A percentile compares a stretch with the other conserved stretches of the same genome.
These are phyloP conservation scores for Bonia amplexicaulis DNA, from an alignment of 176 grass and related monocot species.

Conservation along the genomic window DNA sequence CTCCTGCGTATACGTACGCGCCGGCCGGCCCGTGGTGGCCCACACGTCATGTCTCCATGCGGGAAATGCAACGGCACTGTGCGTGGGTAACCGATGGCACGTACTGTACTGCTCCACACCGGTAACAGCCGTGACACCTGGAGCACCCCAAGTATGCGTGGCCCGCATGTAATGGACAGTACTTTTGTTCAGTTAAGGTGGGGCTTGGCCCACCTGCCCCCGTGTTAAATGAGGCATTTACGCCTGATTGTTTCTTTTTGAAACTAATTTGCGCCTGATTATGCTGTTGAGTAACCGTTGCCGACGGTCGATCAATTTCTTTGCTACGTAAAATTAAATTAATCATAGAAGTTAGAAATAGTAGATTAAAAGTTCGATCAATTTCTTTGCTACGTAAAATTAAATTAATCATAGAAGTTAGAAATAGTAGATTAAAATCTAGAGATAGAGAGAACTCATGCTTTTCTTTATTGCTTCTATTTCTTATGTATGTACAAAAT, in stretches of 20 bases:
- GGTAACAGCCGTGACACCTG: not conserved
- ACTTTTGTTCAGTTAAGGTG: not conserved
- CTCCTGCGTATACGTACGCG: not conserved
- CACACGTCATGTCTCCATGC: slow-evolving; percentile 14
- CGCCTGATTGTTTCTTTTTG: not conserved
- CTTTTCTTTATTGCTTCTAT: too few species aligned
- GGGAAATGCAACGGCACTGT: not conserved
- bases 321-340: too few species aligned
- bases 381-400: too few species aligned
- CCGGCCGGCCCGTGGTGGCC: not conserved
- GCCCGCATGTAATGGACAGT: not conserved
- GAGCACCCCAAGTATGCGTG: not conserved
- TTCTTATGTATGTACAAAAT: too few species aligned
- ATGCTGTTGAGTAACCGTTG: too few species aligned
- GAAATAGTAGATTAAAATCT: too few species aligned
- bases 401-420: too few species aligned
- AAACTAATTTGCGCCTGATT: not conserved
- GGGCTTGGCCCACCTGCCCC: not conserved
- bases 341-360: too few species aligned
- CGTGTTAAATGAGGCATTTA: slow-evolving; percentile 25
- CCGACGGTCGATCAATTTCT: too few species aligned
- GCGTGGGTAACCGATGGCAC: not conserved
- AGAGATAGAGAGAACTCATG: too few species aligned
- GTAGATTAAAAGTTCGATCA: too few species aligned
- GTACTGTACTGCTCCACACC: not conserved